Base-by-base conservation (phyloP, 139 green algal species). In the Chlamydomonas sp. region DNA sequence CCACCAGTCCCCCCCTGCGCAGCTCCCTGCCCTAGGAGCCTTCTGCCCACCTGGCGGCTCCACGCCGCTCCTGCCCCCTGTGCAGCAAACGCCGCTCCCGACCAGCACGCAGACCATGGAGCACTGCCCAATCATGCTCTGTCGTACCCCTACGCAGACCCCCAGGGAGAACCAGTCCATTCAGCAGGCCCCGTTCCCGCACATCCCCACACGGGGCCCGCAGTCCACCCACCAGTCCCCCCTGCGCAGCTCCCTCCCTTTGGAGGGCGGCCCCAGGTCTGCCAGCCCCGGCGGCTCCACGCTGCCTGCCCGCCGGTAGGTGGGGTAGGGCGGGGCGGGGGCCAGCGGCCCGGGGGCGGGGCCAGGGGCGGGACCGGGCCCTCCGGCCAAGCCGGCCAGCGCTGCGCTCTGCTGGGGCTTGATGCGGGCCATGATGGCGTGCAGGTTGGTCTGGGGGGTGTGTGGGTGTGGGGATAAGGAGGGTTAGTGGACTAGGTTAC, bases 221-320 rank as follows among this genome's bases (percentile, higher is more conserved):
- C 3, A 49, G 31, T n/a, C 64, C 79, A 2, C 81, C 8, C 82
- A 86, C 82, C 82, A 86, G 69, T 86, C 82, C 8, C 82, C 82
- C 20, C 82, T 12, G 61, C 82, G 80, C 16, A 86, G 80, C 80
- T 86, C 80, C 80, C 80, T 60, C 72, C 79, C 82, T 2, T 71
- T 60, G 31, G 31, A 49, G 31, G 31, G 31, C 31, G 31, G 31
- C 31, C 31, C 31, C 31, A 49, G 31, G 31, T 49, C 31, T 49
- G 31, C 31, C 31, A 49, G 31, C 31, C 31, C 31, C 31, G 31
- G 31, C 31, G 31, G 31, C 31, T 49, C 31, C 31, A 49, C 31
- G 31, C 31, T 49, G 31, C 31, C 31, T 49, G 31, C 31, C 31
- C 31, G 31, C 0, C 31, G 31, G 31, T 49, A 49, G 31, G 31